Evolutionary conservation across 1,284 basidiomycete species (phyloP).

Genomic region (Termitomyces sp.): DNA sequence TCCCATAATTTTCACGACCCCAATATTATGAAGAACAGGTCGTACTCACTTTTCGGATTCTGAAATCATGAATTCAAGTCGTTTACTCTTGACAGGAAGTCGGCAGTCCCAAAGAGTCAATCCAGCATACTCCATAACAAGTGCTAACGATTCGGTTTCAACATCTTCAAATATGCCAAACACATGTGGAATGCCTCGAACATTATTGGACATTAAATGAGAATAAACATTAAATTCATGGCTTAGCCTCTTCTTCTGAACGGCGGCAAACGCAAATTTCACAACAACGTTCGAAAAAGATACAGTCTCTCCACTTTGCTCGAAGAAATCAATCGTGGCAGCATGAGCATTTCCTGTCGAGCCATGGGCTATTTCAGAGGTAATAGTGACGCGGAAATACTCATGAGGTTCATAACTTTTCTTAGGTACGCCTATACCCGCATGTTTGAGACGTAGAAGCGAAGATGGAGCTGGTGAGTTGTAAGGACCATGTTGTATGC

Average conservation of each 20-base stretch:
- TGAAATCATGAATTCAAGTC: background rate
- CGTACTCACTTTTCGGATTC: background rate
- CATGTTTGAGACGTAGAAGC: constrained; percentile 9
- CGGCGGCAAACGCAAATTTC: constrained; percentile 17
- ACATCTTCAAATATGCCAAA: constrained; percentile 22
- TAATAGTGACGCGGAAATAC: constrained; percentile 9
- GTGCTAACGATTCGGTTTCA: constrained; percentile 12
- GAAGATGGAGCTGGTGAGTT: constrained; percentile 10
- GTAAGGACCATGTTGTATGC: constrained; percentile 11
- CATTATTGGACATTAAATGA: constrained; percentile 8
- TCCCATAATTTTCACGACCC: background rate
- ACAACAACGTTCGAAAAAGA: constrained; percentile 10
- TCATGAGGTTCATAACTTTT: constrained; percentile 9
- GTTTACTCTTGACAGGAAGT: background rate
- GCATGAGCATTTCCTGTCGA: constrained; percentile 18
- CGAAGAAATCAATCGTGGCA: constrained; percentile 9
- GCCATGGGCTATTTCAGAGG: constrained; percentile 1
- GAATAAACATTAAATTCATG: constrained; percentile 20
- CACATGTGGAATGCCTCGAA: constrained; percentile 15
- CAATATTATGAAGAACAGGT: background rate
- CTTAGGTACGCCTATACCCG: background rate
- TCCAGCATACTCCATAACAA: constrained; percentile 20
- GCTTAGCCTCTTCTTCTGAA: constrained; percentile 12
- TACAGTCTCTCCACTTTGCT: background rate
- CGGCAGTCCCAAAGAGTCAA: background rate